Conservation (phyloP, 2,329 filamentous ascomycete species). For the Penicillium janthinellum region DNA sequence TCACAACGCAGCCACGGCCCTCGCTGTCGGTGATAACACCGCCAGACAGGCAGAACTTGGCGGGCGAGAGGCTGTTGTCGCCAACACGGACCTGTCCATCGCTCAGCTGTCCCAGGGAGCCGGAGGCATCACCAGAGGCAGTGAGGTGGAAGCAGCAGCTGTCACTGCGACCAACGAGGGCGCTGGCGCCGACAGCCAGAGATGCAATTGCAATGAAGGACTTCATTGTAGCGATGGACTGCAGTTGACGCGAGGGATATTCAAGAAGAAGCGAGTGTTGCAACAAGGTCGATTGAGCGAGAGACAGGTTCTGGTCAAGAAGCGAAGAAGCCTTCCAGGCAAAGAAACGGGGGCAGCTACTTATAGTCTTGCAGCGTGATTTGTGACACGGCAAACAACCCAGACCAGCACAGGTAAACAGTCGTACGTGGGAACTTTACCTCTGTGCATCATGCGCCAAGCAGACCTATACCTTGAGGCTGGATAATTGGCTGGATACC, state of each 20-base stretch:
- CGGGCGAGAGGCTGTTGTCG: slow-evolving; percentile 44
- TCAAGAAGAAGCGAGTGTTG: background rate
- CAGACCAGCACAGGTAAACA: background rate
- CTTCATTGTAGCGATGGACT: slow-evolving; percentile 27
- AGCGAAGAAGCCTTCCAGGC: background rate
- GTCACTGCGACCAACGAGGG: slow-evolving; percentile 31
- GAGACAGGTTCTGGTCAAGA: background rate
- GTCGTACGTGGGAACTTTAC: background rate
- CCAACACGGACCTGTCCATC: slow-evolving; percentile 62
- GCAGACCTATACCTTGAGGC: background rate
- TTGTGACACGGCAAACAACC: background rate
- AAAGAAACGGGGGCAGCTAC: background rate
- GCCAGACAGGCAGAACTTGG: slow-evolving; percentile 55
- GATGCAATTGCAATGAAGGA: slow-evolving; percentile 32
- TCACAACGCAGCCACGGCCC: slow-evolving; percentile 62
- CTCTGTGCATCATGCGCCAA: slow-evolving; percentile 1
- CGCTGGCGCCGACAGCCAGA: slow-evolving; percentile 40
- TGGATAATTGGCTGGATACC: background rate
- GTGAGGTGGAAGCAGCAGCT: slow-evolving; percentile 54
- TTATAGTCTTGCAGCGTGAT: background rate
- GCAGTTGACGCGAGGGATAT: background rate
- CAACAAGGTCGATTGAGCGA: background rate
- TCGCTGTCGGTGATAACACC: slow-evolving; percentile 55
- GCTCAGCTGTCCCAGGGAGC: slow-evolving; percentile 48
- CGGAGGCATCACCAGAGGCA: slow-evolving; percentile 51